Evolutionary conservation across 192 early-diverging fungal species (phyloP).

Genomic region (Coemansia sp.): DNA sequence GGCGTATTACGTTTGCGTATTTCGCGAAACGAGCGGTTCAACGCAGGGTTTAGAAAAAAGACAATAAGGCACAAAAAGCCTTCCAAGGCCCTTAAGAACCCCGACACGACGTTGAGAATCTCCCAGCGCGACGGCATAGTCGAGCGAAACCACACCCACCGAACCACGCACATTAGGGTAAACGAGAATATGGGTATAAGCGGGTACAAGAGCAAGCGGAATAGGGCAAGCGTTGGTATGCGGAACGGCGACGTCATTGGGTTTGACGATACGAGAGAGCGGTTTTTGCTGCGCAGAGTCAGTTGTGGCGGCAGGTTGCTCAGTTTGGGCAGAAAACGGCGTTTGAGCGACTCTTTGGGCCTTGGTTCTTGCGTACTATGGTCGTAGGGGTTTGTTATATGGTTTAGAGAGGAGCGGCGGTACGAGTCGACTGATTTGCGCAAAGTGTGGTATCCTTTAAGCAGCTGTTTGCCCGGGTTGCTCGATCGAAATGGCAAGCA

Average conservation of each 20-base stretch:
- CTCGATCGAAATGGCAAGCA: neutral
- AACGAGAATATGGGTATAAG: constrained; percentile 48
- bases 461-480: neutral
- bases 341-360: neutral
- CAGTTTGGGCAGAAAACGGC: constrained; percentile 18
- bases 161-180: constrained; percentile 51
- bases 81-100: constrained; percentile 36
- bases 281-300: constrained; percentile 18
- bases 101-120: constrained; percentile 43
- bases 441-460: neutral
- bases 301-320: constrained; percentile 19
- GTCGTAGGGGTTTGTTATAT: neutral
- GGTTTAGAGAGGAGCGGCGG: neutral
- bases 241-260: constrained; percentile 28
- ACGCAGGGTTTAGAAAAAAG: constrained; percentile 47
- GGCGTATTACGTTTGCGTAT: constrained; percentile 48
- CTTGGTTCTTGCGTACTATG: neutral
- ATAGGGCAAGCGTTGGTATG: constrained; percentile 39
- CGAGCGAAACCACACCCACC: constrained; percentile 51
- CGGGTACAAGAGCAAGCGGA: constrained; percentile 46
- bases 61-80: constrained; percentile 49
- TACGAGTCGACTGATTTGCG: neutral
- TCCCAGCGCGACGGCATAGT: constrained; percentile 47
- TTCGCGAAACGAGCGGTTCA: constrained; percentile 50
- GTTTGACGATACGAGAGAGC: constrained; percentile 12